Conservation (phyloP, 805 yeast genomes). For the Schwanniomyces polymorphus region DNA sequence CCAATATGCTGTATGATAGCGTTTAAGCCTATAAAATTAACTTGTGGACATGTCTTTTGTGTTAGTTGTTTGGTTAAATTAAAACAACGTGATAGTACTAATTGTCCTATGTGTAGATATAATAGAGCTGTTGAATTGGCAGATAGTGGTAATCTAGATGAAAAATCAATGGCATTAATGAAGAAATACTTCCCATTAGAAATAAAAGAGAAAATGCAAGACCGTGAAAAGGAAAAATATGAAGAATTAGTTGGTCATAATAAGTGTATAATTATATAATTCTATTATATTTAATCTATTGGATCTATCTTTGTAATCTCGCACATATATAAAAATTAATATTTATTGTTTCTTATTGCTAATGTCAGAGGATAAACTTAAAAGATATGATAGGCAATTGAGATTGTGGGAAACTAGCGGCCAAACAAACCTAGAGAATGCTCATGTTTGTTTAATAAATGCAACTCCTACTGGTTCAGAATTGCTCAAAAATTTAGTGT, state of each 20-base stretch:
- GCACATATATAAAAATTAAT: neutral
- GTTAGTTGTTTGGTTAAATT: conserved; percentile 69
- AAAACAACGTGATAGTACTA: conserved; percentile 55
- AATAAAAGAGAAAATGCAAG: conserved; percentile 59
- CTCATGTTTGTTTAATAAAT: conserved; percentile 63
- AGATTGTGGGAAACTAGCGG: conserved; percentile 85
- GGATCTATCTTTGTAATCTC: neutral
- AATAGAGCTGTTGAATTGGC: conserved; percentile 55
- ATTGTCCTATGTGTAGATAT: conserved; percentile 68
- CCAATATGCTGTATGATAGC: conserved; percentile 73
- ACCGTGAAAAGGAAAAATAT: conserved; percentile 44
- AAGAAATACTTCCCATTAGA: conserved; percentile 65
- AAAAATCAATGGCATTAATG: conserved; percentile 51
- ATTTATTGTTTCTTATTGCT: neutral
- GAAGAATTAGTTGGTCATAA: conserved; percentile 24
- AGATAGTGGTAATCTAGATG: conserved; percentile 59
- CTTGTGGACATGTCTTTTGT: conserved; percentile 70
- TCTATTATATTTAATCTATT: neutral
- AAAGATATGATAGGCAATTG: conserved; percentile 81
- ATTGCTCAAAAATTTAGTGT: conserved; percentile 69
- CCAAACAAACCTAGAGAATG: conserved; percentile 55
- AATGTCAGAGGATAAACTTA: conserved; percentile 35
- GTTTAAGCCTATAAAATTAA: conserved; percentile 65
- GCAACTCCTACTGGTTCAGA: conserved; percentile 65
- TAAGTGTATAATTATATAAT: conserved; percentile 12